Evolutionary conservation across 2,329 filamentous ascomycete species (phyloP), one percentile per base, ranked within the genome.

Genomic region (Botrytis byssoidea): DNA sequence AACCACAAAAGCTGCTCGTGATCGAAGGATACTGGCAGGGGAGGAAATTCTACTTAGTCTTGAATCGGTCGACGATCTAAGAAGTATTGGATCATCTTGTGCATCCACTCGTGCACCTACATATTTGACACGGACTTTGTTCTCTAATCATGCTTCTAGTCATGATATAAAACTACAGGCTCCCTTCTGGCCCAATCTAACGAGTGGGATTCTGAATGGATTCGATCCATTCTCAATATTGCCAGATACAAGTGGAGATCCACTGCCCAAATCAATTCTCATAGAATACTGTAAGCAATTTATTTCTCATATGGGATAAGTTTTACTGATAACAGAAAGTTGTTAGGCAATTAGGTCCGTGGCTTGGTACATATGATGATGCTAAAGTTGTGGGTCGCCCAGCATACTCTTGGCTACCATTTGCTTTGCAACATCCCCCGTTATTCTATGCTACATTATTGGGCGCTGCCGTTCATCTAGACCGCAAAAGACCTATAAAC

Each of bases 371-470:
- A 40, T 72, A 73, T n/a, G 76, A 78, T 40, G 75, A 77, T 46
- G 46, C 46, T 25, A 48, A 70, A 5, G 40, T 61, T 7, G 37
- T 57, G 22, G 59, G 57, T 57, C 42, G 64, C 6, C 73, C 73
- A 4, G 72, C 72, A 67, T 42, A 72, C n/a, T 73, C 77, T 37
- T 74, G 76, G 75, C 40, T 75, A 25, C 71, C 72, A 29, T 74
- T 63, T 55, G 76, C 76, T 25, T 42, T 76, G 29, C 59, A 76
- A 6, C 75, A 79, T 59, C 73, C 74, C 18, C 69, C 78, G 1
- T 73, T 79, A 32, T 78, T 77, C 32, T 74, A 77, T 44, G 78
- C 77, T 32, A 77, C 76, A 0, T 61, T 79, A 7, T 68, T 78
- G 16, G 70, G 74, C 16, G 66, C 78, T 16, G 78, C 75, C 18